Evolutionary conservation across 257 asterid species (phyloP).

Genomic region (Solanum ossicruentum): DNA sequence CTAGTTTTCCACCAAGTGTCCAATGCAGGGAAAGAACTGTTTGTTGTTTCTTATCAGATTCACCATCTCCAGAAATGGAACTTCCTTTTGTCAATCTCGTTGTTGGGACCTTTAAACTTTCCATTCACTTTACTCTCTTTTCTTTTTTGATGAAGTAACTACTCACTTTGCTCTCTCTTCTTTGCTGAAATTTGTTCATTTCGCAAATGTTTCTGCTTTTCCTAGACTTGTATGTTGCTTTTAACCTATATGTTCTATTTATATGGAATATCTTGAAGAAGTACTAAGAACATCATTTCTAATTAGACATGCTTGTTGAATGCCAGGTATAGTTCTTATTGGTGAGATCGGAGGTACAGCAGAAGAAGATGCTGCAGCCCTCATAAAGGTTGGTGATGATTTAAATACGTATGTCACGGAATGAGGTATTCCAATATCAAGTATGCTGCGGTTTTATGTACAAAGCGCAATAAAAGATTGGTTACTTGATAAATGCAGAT

Average conservation of each 20-base stretch:
- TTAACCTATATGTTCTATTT: background rate
- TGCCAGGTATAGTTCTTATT: constrained; percentile 76
- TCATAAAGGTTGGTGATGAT: constrained; percentile 55
- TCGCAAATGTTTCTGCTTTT: background rate
- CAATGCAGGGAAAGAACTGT: background rate
- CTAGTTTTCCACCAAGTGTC: background rate
- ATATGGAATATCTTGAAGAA: background rate
- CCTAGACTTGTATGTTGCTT: background rate
- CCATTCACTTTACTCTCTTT: background rate
- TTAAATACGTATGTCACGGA: background rate
- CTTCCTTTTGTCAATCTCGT: background rate
- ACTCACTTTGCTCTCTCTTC: background rate
- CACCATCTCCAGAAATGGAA: background rate
- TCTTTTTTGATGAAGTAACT: background rate
- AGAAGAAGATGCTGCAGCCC: constrained; percentile 97
- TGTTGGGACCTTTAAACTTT: background rate
- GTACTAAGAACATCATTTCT: background rate
- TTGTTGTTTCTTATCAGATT: background rate
- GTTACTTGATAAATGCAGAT: background rate
- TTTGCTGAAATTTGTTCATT: background rate
- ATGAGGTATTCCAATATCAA: background rate
- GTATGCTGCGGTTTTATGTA: no score
- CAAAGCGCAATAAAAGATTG: no score
- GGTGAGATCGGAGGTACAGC: constrained; percentile 99
- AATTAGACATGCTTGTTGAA: background rate